Percentiles rank a stretch among this genome's conserved stretches.
phyloP scores from a whole-genome alignment of 1,284 basidiomycete species.

The Ganoderma multipileum region DNA sequence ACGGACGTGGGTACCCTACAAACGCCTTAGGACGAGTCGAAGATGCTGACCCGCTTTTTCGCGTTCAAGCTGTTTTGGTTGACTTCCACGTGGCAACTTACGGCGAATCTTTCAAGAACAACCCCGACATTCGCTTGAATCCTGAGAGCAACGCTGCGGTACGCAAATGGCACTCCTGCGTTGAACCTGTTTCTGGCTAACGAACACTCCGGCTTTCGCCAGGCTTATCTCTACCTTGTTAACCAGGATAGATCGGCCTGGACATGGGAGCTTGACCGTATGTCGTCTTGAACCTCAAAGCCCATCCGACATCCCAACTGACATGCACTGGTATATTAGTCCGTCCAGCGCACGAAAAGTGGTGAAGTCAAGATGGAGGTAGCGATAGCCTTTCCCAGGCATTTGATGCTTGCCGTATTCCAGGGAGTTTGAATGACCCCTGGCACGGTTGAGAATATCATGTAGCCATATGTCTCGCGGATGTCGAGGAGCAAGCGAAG shows the following conservation, averaged over 20 bases:
- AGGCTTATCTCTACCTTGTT: slow-evolving; percentile 51
- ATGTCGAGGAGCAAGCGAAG: too few relatives aligned
- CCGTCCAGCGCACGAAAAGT: slow-evolving; percentile 41
- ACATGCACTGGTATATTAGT: slow-evolving; percentile 36
- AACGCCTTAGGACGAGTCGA: slow-evolving; percentile 22
- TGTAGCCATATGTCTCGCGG: too few relatives aligned
- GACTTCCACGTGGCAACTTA: not conserved
- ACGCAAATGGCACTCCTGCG: slow-evolving; percentile 21
- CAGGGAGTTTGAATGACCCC: too few relatives aligned
- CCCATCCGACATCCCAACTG: not conserved
- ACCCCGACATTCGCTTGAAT: slow-evolving; percentile 55
- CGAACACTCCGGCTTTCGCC: not conserved
- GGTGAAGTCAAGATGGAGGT: slow-evolving; percentile 19
- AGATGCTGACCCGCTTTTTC: slow-evolving; percentile 56
- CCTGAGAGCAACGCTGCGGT: slow-evolving; percentile 75
- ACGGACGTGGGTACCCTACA: slow-evolving; percentile 40
- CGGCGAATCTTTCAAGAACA: slow-evolving; percentile 39
- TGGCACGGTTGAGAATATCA: too few relatives aligned
- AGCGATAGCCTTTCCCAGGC: too few relatives aligned
- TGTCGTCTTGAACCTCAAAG: slow-evolving; percentile 20
- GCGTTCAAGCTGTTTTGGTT: slow-evolving; percentile 19
- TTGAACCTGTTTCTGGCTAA: not conserved
- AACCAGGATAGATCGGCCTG: slow-evolving; percentile 54
- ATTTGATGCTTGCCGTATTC: too few relatives aligned
- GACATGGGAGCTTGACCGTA: slow-evolving; percentile 58